Evolutionary conservation across 352 stramenopile genomes (phyloP), one percentile per base, ranked within the genome.

Genomic region (Elongisporangium undulatum): DNA sequence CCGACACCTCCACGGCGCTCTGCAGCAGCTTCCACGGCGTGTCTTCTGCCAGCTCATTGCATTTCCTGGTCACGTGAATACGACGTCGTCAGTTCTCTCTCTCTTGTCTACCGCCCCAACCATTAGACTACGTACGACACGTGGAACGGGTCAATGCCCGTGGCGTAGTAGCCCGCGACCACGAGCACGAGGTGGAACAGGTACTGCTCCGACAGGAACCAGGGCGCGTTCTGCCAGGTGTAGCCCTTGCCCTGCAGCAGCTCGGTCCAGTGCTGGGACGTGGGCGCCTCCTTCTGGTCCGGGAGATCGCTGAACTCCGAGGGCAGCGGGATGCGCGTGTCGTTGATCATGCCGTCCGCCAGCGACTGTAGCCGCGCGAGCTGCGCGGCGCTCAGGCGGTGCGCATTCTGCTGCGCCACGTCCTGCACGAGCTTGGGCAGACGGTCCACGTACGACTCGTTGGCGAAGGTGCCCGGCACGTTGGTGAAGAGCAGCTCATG

Each of bases 181-280:
- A 90, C 52, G 22, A 90, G 61, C 19, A 92, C 66, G 24, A 85
- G 66, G 61, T 89, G 79, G 62, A 89, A 90, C 64, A 90, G 74
- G 69, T 92, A 92, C 52, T 85, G 77, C 58, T 92, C 82, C 12
- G 75, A 71, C 41, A 89, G 49, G 67, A 92, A 92, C 78, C 80
- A 90, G 26, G 82, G 76, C n/a, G 72, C 71, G 56, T 87, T 76
- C 59, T 88, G 79, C 82, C 82, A 92, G 58, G 75, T 87, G 58
- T 87, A 87, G 19, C 41, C 51, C 13, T 82, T 71, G 29, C 61
- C 71, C 6, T 60, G 54, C 2, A 87, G 67, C 41, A 89, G 51
- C 13, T 53, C 26, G 22, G 71, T 69, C 77, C 78, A 92, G 56
- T 92, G 71, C 15, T 26, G 34, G 9, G 67, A 81, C 9, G 66